Base-by-base conservation (phyloP, 257 asterid genomes). In the Voacanga thouarsii region DNA sequence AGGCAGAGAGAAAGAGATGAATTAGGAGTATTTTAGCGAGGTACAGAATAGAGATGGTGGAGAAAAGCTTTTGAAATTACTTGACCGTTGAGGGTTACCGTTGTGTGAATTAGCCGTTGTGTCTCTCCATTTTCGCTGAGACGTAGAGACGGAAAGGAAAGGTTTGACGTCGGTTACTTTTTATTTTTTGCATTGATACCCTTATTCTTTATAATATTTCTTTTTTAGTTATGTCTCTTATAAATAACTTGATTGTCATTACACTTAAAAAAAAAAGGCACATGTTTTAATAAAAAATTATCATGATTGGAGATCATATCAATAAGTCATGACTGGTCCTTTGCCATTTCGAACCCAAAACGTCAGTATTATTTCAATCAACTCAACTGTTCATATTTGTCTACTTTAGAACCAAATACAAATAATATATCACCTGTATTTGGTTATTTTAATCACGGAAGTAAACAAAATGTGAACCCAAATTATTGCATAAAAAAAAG, bases 81-180 rank as follows among this genome's bases (percentile, higher is more conserved):
- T 74, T 67, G 87, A 89, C 92, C 97, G 97, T 92, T 92, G 91
- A 76, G 79, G 82, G 80, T 84, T 84, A 86, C 92, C 94, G 90
- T 88, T 88, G 41, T 15, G 50, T 18, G 39, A 76, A 88, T 89
- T 91, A 89, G 94, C 96, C 96, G 96, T 89, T 89, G 91, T 33
- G 81, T 65, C 51, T 56, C 60, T 68, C 67, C 37, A 33, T 53
- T 74, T 21, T 69, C 56, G 41, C 77, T 43, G 77, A n/a, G 69
- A 12, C 8, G 21, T 12, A 43, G 77, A n/a, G 69, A 12, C 8
- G 21, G 23, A 16, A 61, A 43, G 1, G 44, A 6, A 10, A n/a
- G 3, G 11, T 39, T 28, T 56, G 72, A 70, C 71, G 71, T 45
- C 30, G 26, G 28, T 50, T n/a, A 67, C 12, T 55, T 51, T 66